A percentile compares a stretch with the other conserved stretches of the same genome.
Evolutionary conservation across 2,329 filamentous ascomycete genomes (phyloP).

Genomic region (Fusarium irregulare): DNA sequence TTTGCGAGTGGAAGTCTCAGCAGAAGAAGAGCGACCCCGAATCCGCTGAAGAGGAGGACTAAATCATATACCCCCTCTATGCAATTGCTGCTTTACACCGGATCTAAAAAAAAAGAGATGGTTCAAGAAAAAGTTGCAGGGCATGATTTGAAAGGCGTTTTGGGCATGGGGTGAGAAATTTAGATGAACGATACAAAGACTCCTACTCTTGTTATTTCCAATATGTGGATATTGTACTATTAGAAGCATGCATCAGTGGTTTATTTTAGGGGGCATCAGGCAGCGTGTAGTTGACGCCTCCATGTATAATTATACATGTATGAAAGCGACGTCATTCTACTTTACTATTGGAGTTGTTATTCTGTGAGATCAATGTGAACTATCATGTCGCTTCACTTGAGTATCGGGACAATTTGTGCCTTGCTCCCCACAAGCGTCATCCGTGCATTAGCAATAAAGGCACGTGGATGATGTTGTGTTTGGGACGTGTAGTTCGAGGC

Average conservation of each 20-base stretch:
- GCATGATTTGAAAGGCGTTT: slow-evolving; percentile 46
- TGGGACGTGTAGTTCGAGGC: slow-evolving; percentile 30
- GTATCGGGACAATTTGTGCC: not conserved
- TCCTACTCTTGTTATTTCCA: slow-evolving; percentile 47
- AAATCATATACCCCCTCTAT: slow-evolving; percentile 25
- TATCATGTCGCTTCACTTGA: not conserved
- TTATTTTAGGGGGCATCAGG: slow-evolving; percentile 26
- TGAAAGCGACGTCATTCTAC: slow-evolving; percentile 39
- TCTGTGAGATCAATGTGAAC: not conserved
- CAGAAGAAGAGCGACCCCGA: slow-evolving; percentile 54
- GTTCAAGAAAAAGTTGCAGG: slow-evolving; percentile 8
- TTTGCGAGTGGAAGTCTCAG: slow-evolving; percentile 64
- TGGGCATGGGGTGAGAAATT: slow-evolving; percentile 44
- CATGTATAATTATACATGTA: slow-evolving; percentile 46
- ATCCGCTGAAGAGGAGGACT: slow-evolving; percentile 52
- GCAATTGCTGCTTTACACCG: slow-evolving; percentile 3
- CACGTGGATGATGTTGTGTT: not conserved
- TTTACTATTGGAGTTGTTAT: not conserved
- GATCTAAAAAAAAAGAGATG: not conserved
- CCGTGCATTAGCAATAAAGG: slow-evolving; percentile 5
- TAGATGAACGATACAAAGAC: slow-evolving; percentile 49
- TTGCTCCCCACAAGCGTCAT: not conserved
- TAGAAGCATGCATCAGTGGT: slow-evolving; percentile 45
- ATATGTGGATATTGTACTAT: slow-evolving; percentile 44
- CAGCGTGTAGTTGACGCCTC: slow-evolving; percentile 35